Conservation (phyloP, 2,329 filamentous ascomycete genomes). For the Aspergillus amoenus region DNA sequence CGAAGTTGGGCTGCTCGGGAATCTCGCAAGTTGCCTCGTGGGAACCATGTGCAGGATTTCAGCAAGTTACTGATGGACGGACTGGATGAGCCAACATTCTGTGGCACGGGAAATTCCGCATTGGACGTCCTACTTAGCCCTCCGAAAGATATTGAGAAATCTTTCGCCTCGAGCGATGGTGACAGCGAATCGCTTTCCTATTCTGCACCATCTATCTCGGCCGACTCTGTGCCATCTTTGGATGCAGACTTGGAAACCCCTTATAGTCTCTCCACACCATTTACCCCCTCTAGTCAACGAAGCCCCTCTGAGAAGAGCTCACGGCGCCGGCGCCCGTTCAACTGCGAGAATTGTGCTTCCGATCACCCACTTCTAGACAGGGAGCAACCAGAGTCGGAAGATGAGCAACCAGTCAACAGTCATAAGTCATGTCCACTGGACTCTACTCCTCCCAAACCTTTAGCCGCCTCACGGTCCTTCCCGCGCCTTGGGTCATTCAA, state of each 20-base stretch:
- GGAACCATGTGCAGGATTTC: slow-evolving; percentile 49
- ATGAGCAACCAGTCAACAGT: slow-evolving; percentile 12
- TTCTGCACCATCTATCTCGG: slow-evolving; percentile 54
- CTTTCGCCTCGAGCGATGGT: slow-evolving; percentile 41
- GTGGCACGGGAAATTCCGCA: slow-evolving; percentile 45
- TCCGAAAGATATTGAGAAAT: slow-evolving; percentile 46
- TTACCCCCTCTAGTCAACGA: slow-evolving; percentile 41
- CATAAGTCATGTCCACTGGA: slow-evolving; percentile 13
- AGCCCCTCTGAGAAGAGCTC: slow-evolving; percentile 42
- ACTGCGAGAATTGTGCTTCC: slow-evolving; percentile 54
- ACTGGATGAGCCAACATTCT: slow-evolving; percentile 45
- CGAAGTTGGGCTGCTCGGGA: slow-evolving; percentile 39
- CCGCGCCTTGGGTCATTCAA: slow-evolving; percentile 54
- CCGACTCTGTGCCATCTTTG: slow-evolving; percentile 58
- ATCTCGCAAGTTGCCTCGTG: slow-evolving; percentile 40
- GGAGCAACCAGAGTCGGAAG: slow-evolving; percentile 23
- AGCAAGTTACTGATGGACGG: slow-evolving; percentile 59
- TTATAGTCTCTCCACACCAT: slow-evolving; percentile 42
- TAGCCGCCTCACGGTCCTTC: slow-evolving; percentile 31
- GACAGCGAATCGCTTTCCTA: slow-evolving; percentile 43
- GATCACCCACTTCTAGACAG: slow-evolving; percentile 58
- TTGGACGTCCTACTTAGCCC: slow-evolving; percentile 58
- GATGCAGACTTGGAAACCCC: slow-evolving; percentile 52
- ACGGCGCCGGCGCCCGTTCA: slow-evolving; percentile 50
- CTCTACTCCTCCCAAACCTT: slow-evolving; percentile 15